Evolutionary conservation across 108 stramenopile genomes (phyloP), one percentile per base, ranked within the genome.

Genomic region (Discostella pseudostelligera): DNA sequence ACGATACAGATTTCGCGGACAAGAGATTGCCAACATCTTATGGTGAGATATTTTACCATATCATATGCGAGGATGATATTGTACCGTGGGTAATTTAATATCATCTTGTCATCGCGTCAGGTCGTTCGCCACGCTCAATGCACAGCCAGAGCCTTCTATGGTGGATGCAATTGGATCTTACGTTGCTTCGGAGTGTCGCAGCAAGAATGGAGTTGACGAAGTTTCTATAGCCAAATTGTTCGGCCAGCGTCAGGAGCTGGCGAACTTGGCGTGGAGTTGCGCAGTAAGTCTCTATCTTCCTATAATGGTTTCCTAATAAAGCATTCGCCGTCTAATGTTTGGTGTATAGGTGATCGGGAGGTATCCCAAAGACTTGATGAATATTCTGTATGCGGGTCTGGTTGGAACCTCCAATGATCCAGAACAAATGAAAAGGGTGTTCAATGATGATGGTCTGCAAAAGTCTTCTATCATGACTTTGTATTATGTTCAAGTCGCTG

Each of bases 21-120:
- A 94, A 73, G 92, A 94, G 58, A 69, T 89, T 16, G 61, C 84
- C 9, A 94, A 94, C 57, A 39, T 85, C 8, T 58, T 90, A n/a
- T 94, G 92, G 92, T 32, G 5, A 32, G 32, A 32, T 5, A 32
- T 5, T 32, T 32, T 32, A 32, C 3, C 32, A 32, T 32, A 32
- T 5, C 5, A 5, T 5, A 32, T 32, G 32, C 4, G 5, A 32
- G 3, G n/a, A n/a, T n/a, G n/a, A n/a, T n/a, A n/a, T n/a, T n/a
- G n/a, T 32, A 32, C 5, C 32, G 5, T 32, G 32, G 32, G 32
- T 32, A 32, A 4, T 32, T 32, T 32, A 3, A 32, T 32, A 5
- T 32, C 32, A 32, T 32, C 32, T 3, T 32, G 32, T 5, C 5
- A 32, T 32, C 32, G 3, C 5, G 32, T 32, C 32, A 32, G 32